Percentiles rank a stretch among this genome's conserved stretches.
These are phyloP conservation scores for Balamuthia mandrillaris DNA, from an alignment of 208 protist genomes.

Conservation along the genomic window DNA sequence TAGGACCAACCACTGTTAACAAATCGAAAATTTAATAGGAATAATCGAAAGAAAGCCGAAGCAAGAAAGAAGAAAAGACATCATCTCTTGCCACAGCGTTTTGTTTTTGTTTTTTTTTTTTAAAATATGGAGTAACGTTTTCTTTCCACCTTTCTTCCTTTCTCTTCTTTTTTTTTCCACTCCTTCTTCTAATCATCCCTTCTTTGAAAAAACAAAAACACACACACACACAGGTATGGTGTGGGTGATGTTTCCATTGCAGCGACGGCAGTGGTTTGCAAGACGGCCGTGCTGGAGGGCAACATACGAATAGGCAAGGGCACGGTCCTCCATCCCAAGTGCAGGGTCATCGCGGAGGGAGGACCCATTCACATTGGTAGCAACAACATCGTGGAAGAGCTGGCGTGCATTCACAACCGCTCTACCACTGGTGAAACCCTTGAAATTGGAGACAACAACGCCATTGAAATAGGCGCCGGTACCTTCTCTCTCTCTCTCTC, in stretches of 20 bases:
- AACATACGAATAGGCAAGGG: conserved; percentile 4
- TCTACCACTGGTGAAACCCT: neutral
- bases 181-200: too few relatives aligned
- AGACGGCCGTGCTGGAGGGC: neutral
- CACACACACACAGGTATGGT: too few relatives aligned
- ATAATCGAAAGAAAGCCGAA: too few relatives aligned
- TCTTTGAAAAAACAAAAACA: too few relatives aligned
- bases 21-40: too few relatives aligned
- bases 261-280: neutral
- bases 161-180: too few relatives aligned
- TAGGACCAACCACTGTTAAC: too few relatives aligned
- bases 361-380: conserved; percentile 5
- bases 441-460: neutral
- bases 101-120: too few relatives aligned
- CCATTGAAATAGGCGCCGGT: conserved; percentile 22
- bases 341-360: conserved; percentile 2
- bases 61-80: too few relatives aligned
- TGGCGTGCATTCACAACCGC: neutral
- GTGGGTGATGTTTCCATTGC: neutral
- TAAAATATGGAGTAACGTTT: too few relatives aligned
- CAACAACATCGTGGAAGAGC: conserved; percentile 7
- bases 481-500: neutral
- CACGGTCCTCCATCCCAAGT: neutral
- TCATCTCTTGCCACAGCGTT: too few relatives aligned
- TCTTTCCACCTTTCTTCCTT: too few relatives aligned